These are phyloP conservation scores for Pelargonium myrrhifolium DNA, from an alignment of 441 rosid species.

Conservation along the genomic window DNA sequence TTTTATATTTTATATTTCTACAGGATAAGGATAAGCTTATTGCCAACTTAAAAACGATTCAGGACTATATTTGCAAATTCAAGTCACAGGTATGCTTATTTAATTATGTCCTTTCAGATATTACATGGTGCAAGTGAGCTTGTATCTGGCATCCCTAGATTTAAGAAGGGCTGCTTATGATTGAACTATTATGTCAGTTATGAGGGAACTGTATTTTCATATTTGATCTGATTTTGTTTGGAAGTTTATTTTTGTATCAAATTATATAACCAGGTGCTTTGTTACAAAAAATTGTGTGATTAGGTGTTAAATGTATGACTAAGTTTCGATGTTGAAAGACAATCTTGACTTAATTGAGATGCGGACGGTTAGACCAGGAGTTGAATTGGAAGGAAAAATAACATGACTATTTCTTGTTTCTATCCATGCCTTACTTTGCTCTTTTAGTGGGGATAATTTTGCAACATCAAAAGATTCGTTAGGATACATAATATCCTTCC, in stretches of 20 bases:
- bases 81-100: conserved; percentile 53
- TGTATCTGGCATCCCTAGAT: too few species aligned
- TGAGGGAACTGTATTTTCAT: not conserved
- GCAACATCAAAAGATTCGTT: too few species aligned
- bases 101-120: conserved; percentile 16
- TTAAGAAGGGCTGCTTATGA: not conserved
- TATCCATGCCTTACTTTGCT: too few species aligned
- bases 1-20: conserved; percentile 2
- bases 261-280: not conserved
- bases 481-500: too few species aligned
- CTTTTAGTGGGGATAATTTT: too few species aligned
- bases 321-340: too few species aligned
- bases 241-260: not conserved
- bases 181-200: not conserved
- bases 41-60: conserved; percentile 70
- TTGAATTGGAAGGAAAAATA: too few species aligned
- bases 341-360: too few species aligned
- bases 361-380: too few species aligned
- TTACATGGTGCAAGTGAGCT: conserved; percentile 1
- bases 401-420: too few species aligned
- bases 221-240: not conserved
- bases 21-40: conserved; percentile 77
- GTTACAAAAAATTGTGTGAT: not conserved
- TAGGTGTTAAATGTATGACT: too few species aligned
- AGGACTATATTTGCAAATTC: conserved; percentile 86